Base-by-base conservation (phyloP, 495 filamentous ascomycete species). In the Penicillium taxi region DNA sequence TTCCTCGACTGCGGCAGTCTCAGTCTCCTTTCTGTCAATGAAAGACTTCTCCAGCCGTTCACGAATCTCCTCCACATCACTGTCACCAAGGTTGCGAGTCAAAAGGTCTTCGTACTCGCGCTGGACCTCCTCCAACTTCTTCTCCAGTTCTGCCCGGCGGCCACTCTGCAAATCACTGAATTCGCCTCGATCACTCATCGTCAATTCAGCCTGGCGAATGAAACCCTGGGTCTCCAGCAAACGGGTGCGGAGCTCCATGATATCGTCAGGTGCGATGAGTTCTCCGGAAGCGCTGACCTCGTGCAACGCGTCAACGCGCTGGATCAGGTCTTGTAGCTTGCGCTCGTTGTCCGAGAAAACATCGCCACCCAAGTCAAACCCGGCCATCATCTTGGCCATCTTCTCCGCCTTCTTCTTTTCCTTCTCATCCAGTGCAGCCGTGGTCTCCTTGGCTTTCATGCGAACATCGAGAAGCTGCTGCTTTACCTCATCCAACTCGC, bases 311-410 rank as follows among this genome's bases (percentile, higher is more conserved):
- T 95, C 87, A 20, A 96, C 66, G 42, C 81, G 80, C 35, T 83
- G 75, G 45, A 96, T 88, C 38, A 86, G 77, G 36, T 80, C 73
- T 50, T 84, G 77, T 26, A 98, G 80, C 31, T 77, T 80, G 41
- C 80, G 74, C 56, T 96, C 91, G 50, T 94, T 95, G 23, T 86
- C 82, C 26, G 84, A 91, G 61, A 96, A 88, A 11, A 86, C 77
- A 37, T 96, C 88, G 14, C 78, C 82, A 24, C 84, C 87, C 21
- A 96, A 74, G 53, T 96, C 89, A 44, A 98, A 96, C 5, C 90
- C 85, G 32, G 91, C 90, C 90, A 98, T 95, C 91, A 98, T 98
- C 75, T 95, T 86, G 18, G 91, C 91, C 91, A 98, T 98, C 56
- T 87, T 86, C 66, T 96, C 91, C 5, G 86, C 85, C 70, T 96